Evolutionary conservation across 768 basidiomycete species (phyloP).

Genomic region (Termitomyces sp.): DNA sequence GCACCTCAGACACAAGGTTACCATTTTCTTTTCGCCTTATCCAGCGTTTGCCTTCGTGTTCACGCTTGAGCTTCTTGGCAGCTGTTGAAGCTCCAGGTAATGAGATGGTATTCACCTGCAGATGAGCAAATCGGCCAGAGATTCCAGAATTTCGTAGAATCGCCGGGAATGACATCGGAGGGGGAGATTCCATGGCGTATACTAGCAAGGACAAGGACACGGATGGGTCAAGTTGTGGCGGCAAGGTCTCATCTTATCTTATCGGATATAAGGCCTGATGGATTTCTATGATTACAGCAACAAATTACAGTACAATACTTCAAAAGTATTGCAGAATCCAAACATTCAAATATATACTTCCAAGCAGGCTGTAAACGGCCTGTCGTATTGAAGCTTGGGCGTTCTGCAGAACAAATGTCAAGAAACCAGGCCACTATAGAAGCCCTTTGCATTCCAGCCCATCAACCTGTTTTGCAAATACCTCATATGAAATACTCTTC

Average conservation of each 20-base stretch:
- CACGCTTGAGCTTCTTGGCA: conserved; percentile 39
- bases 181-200: conserved; percentile 20
- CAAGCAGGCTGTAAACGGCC: background rate
- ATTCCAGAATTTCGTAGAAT: conserved; percentile 58
- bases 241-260: conserved; percentile 1
- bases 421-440: background rate
- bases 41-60: conserved; percentile 77
- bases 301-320: background rate
- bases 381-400: background rate
- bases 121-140: conserved; percentile 46
- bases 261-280: background rate
- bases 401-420: background rate
- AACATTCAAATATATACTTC: background rate
- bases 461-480: conserved; percentile 15
- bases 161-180: conserved; percentile 69
- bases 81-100: conserved; percentile 12
- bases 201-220: background rate
- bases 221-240: background rate
- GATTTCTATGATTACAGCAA: background rate
- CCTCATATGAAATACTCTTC: conserved; percentile 17
- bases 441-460: conserved; percentile 8
- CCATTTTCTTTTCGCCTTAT: conserved; percentile 73
- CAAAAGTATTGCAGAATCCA: background rate
- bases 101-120: conserved; percentile 24
- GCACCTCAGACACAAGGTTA: conserved; percentile 23